Base-by-base conservation (phyloP, 306 rosid species). In the Arachis hypogaea region DNA sequence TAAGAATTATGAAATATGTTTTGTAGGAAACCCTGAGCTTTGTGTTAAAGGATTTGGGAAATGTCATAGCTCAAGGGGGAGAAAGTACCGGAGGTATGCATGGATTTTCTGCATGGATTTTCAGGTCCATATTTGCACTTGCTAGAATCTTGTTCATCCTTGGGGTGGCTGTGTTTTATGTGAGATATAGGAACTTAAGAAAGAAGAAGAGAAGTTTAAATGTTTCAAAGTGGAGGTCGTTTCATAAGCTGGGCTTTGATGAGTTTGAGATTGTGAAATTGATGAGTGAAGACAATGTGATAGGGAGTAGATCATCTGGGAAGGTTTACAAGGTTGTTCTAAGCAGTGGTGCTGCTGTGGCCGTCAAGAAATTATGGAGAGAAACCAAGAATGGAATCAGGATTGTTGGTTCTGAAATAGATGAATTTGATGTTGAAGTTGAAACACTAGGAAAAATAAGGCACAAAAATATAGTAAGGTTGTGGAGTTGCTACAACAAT, bases 281-380 rank as follows among this genome's bases (percentile, higher is more conserved):
- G 74, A 85, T 90, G 16, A 62, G 71, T 52, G 96, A 90, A 76
- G 92, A 77, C 52, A 85, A 84, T n/a, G 83, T 85, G 12, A 80
- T 90, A 2, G 96, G 96, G 16, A 81, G 78, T 6, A 92, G 96
- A 40, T 89, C 92, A 22, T 90, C 96, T 0, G 96, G 96, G 59
- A 90, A 85, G 73, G 96, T 90, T 33, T 90, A 87, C 66, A 90
- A 90, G 74, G 96, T 82, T 7, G 87, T 63, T 30, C 88, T 90
- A 0, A 75, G 86, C 54, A 82, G 81, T 3, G 86, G 85, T 4
- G 92, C 87, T 66, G 76, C 61, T 22, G 96, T 87, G 62, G 96
- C 96, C 3, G 96, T 85, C 81, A 90, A 90, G 85, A 90, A 81
- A 76, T 74, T 90, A 6, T 71, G 85, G 86, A 76, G 80, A 61